Evolutionary conservation across 73 alveolate species (phyloP).

Genomic region (Blepharisma stoltei): DNA sequence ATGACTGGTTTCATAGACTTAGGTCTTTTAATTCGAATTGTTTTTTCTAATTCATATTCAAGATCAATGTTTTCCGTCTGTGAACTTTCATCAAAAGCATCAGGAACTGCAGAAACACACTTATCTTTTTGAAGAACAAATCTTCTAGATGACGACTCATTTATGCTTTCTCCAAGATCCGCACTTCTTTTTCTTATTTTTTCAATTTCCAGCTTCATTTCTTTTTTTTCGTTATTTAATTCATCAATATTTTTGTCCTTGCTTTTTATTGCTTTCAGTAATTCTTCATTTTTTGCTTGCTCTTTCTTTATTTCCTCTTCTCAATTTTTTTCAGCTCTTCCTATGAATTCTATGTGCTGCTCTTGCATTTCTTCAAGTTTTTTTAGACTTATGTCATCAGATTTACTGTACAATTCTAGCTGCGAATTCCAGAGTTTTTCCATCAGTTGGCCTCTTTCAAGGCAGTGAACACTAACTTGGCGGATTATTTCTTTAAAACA

Average conservation of each 20-base stretch:
- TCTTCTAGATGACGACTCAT: too few relatives aligned
- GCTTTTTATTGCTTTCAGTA: constrained; percentile 53
- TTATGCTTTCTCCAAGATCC: too few relatives aligned
- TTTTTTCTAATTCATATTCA: too few relatives aligned
- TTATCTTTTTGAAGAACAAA: too few relatives aligned
- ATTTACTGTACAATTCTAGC: constrained; percentile 17
- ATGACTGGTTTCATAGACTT: too few relatives aligned
- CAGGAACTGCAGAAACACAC: too few relatives aligned
- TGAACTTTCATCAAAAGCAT: too few relatives aligned
- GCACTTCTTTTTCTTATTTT: too few relatives aligned
- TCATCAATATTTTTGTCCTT: constrained; percentile 42
- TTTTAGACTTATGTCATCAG: background rate
- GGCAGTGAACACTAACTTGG: constrained; percentile 35
- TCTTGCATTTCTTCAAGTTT: constrained; percentile 3
- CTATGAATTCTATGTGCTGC: background rate
- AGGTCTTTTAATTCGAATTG: too few relatives aligned
- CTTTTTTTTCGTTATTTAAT: too few relatives aligned
- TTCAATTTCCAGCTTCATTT: too few relatives aligned
- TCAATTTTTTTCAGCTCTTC: constrained; percentile 24
- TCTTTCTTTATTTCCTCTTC: background rate
- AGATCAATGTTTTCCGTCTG: too few relatives aligned
- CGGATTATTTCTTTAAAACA: constrained; percentile 31
- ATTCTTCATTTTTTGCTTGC: constrained; percentile 18
- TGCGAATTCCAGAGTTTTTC: constrained; percentile 40
- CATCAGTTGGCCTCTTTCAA: constrained; percentile 35